Base-by-base conservation (phyloP, 1,284 basidiomycete genomes). In the Ustilago vetiveriae region DNA sequence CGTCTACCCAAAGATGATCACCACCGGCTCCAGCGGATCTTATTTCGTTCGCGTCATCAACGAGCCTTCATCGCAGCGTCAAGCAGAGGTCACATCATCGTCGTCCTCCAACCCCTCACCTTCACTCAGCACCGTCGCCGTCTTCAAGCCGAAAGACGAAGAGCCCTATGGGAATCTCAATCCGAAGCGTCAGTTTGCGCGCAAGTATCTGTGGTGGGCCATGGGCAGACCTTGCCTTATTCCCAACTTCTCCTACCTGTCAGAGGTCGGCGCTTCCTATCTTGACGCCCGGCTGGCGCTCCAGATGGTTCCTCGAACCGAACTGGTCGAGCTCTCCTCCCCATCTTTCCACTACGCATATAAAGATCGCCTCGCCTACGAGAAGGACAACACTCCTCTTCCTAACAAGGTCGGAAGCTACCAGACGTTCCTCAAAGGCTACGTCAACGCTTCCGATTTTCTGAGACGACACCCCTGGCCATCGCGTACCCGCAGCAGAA, bases 381-480 rank as follows among this genome's bases (percentile, higher is more conserved):
- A 77, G 24, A 50, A 50, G 23, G 54, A 69, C n/a, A 16, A 23
- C 11, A 35, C 54, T 3, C 59, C 66, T 5, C 51, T 76, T 3
- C 77, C 77, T 9, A 49, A 59, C 36, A 79, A 79, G 84, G 89
- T 93, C 37, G 93, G 93, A 2, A 92, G 90, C 74, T 90, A 93
- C 86, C 92, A 96, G 78, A 88, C 88, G 53, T 95, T 95, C 82
- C 84, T 94, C 73, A 87, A 90, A 64, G 92, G 92, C 14, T 95
- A 87, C 76, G 87, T 88, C 83, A 93, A 94, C 82, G 91, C 91
- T 0, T 91, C 91, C 5, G 90, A 91, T 56, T 94, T 94, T 72
- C 85, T 96, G 52, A 87, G 90, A 38, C 88, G 88, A 72, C 87
- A 95, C 78, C 92, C 93, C 3, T 92, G 90, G 89, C 93, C 93